Evolutionary conservation across 225 moss, liverwort and hornwort species (phyloP).

Genomic region (Sphagnum tenellum): DNA sequence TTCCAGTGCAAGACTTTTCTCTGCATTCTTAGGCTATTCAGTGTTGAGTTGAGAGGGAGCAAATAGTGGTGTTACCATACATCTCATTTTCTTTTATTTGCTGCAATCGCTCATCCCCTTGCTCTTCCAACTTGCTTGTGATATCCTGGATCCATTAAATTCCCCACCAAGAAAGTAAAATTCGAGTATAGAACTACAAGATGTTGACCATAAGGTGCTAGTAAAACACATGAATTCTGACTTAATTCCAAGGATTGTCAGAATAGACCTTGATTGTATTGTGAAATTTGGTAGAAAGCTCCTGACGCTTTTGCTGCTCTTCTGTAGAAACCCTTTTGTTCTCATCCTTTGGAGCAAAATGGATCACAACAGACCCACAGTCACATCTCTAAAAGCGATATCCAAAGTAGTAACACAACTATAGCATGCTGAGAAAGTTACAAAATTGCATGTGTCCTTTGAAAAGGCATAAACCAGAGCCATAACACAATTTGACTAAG

Average conservation of each 20-base stretch:
- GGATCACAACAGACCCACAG: background rate
- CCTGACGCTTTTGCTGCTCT: slow-evolving; percentile 84
- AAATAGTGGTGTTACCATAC: slow-evolving; percentile 19
- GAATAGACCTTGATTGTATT: slow-evolving; percentile 69
- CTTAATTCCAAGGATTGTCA: too few species aligned
- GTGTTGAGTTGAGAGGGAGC: too few species aligned
- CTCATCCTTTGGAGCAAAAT: slow-evolving; percentile 47
- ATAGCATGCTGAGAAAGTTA: too few species aligned
- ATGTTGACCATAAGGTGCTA: too few species aligned
- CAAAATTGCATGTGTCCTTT: too few species aligned
- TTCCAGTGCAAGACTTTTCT: too few species aligned
- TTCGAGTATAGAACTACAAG: too few species aligned
- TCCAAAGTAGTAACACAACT: too few species aligned
- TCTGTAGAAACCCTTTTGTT: slow-evolving; percentile 76
- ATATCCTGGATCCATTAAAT: slow-evolving; percentile 53
- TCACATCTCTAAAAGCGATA: background rate
- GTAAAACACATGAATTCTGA: too few species aligned
- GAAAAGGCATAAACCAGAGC: too few species aligned
- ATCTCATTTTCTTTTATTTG: slow-evolving; percentile 95
- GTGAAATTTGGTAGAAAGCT: slow-evolving; percentile 89
- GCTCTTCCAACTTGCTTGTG: slow-evolving; percentile 82
- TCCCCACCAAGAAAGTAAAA: background rate
- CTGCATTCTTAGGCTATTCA: too few species aligned
- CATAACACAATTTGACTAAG: too few species aligned
- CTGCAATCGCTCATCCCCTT: slow-evolving; percentile 78